These are phyloP conservation scores for Rhynchosporium secalis DNA, from an alignment of 2,329 filamentous ascomycete genomes.

Conservation along the genomic window DNA sequence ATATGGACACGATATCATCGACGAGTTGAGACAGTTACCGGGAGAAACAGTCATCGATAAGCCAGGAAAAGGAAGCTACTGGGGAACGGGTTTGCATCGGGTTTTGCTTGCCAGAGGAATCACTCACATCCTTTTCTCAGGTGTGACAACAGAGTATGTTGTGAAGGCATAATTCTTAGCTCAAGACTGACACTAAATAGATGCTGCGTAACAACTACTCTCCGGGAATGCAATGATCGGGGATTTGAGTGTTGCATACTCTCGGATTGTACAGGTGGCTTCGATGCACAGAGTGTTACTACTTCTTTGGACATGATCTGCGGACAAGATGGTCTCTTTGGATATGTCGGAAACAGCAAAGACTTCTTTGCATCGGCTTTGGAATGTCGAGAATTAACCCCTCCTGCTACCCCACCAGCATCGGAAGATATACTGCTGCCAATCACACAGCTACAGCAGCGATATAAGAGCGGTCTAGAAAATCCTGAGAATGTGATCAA, in stretches of 20 bases:
- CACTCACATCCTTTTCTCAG: conserved; percentile 57
- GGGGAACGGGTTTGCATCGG: conserved; percentile 55
- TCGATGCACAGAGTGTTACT: conserved; percentile 48
- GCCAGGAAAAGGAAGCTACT: conserved; percentile 55
- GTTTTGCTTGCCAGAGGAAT: conserved; percentile 54
- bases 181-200: conserved; percentile 26
- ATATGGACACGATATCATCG: conserved; percentile 56
- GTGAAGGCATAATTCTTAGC: not conserved
- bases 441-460: conserved; percentile 45
- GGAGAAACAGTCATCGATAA: conserved; percentile 41
- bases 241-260: conserved; percentile 60
- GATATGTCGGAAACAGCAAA: conserved; percentile 46
- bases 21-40: conserved; percentile 41
- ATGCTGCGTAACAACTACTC: conserved; percentile 57
- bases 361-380: conserved; percentile 42
- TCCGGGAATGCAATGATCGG: conserved; percentile 59
- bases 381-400: conserved; percentile 28
- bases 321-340: conserved; percentile 53
- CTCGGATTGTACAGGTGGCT: conserved; percentile 50
- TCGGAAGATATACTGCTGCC: conserved; percentile 30
- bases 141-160: conserved; percentile 54
- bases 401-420: conserved; percentile 32
- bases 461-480: conserved; percentile 47
- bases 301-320: conserved; percentile 52
- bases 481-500: conserved; percentile 46